These are phyloP conservation scores for Tagetes erecta DNA, from an alignment of 129 eudicot species.

Conservation along the genomic window DNA sequence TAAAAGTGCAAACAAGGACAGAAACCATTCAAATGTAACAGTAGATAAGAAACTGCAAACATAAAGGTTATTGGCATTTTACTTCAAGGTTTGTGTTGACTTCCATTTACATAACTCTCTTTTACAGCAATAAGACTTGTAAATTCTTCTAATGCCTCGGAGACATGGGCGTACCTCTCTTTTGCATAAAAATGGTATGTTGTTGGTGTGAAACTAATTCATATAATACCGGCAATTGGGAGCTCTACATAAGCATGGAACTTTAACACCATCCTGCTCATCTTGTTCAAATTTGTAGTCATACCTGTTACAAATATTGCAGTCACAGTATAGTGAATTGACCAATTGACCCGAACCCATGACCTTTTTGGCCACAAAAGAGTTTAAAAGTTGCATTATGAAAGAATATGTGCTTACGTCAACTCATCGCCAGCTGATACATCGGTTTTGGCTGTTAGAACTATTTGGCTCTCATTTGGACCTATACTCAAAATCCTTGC, in stretches of 20 bases:
- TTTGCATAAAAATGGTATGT: constrained; percentile 20
- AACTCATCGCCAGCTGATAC: constrained; percentile 82
- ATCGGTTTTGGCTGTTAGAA: constrained; percentile 71
- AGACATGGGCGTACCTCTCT: constrained; percentile 14
- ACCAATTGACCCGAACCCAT: not conserved
- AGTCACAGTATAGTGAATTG: not conserved
- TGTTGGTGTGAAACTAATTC: constrained; percentile 45
- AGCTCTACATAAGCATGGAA: constrained; percentile 80
- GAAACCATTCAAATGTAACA: too few species aligned
- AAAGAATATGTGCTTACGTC: constrained; percentile 45
- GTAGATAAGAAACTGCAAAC: too few species aligned
- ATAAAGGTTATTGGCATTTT: too few species aligned
- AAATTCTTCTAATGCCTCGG: constrained; percentile 26
- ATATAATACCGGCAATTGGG: constrained; percentile 76
- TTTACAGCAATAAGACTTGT: constrained; percentile 13
- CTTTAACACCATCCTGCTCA: constrained; percentile 74
- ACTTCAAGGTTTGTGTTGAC: too few species aligned
- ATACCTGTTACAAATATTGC: constrained; percentile 52
- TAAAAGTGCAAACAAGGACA: too few species aligned
- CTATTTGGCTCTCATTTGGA: constrained; percentile 69
- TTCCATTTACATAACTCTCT: too few species aligned
- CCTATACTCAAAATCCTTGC: constrained; percentile 85
- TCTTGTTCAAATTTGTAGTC: constrained; percentile 87
- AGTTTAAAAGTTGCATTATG: not conserved
- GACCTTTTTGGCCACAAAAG: not conserved